Evolutionary conservation across 2,329 filamentous ascomycete genomes (phyloP), one percentile per base, ranked within the genome.

Genomic region (Monilinia polystroma): DNA sequence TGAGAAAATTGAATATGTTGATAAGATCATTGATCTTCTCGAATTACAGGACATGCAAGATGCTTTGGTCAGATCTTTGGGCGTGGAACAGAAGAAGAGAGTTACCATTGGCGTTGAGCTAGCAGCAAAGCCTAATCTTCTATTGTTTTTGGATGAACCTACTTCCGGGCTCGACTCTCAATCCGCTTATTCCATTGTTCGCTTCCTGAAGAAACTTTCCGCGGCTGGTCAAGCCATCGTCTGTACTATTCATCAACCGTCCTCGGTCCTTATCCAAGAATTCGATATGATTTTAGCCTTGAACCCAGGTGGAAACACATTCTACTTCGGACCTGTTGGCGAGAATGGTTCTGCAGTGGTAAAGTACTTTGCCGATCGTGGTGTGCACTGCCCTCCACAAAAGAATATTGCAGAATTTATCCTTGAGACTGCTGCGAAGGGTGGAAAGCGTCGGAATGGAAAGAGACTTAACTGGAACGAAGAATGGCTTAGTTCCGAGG

Each of bases 171-270:
- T 92, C 4, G 89, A 92, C 76, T 87, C 84, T 18, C 88, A 91
- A 71, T 86, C 85, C 1, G 88, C 89, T 0, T 90, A 83, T 76
- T 88, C 84, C 0, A 90, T 91, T 68, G 82, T 90, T 4, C 81
- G 85, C 1, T 90, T 91, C 78, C 74, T 91, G 66, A 87, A 86
- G 79, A 91, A 91, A 75, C 81, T 91, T 3, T 82, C 86, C 6
- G 79, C 82, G 10, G 85, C 87, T 16, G 89, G 88, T 1, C 87
- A 91, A 73, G 88, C 88, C 10, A 90, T 92, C 69, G 80, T 92
- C 63, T 91, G 89, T 77, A 91, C 89, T 0, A 91, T 91, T 64
- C 89, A 91, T 73, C 89, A 91, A 73, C 89, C 89, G 4, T 89
- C 85, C 2, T 87, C 86, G 1, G 83, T 89, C 68, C 80, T 91